Evolutionary conservation across 352 stramenopile species (phyloP).

Genomic region (Sclerospora graminicola): DNA sequence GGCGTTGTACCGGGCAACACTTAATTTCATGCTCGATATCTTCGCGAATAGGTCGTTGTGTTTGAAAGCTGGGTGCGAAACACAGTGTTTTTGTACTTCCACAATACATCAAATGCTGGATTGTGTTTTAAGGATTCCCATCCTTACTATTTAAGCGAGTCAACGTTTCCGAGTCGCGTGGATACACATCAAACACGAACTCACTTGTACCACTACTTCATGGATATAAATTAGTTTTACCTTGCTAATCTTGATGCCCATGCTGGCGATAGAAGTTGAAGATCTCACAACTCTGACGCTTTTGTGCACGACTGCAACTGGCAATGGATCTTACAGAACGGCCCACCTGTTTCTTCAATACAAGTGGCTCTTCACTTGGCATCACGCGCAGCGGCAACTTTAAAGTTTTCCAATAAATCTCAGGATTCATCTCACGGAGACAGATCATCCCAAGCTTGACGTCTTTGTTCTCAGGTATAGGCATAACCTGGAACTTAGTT

Average conservation of each 20-base stretch:
- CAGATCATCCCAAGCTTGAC: neutral
- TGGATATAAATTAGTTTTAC: neutral
- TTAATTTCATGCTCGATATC: slow-evolving; percentile 2
- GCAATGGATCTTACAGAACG: neutral
- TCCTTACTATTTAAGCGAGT: slow-evolving; percentile 2
- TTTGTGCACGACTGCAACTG: neutral
- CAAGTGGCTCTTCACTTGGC: neutral
- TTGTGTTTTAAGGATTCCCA: neutral
- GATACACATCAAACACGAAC: slow-evolving; percentile 1
- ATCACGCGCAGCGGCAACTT: neutral
- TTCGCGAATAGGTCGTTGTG: neutral
- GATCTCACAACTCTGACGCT: slow-evolving; percentile 1
- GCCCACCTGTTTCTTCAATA: neutral
- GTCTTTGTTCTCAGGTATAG: neutral
- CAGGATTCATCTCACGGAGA: neutral
- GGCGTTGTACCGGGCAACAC: neutral
- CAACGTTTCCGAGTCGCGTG: neutral
- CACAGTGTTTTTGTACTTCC: neutral
- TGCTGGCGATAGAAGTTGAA: slow-evolving; percentile 1
- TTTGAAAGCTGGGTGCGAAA: slow-evolving; percentile 1
- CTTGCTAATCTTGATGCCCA: neutral
- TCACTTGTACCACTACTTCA: neutral
- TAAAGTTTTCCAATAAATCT: neutral
- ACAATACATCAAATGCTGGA: neutral
- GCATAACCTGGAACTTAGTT: neutral